Percentiles rank a stretch among this genome's conserved stretches.
These are phyloP conservation scores for Mycena sanguinolenta DNA, from an alignment of 768 basidiomycete genomes.

Conservation along the genomic window DNA sequence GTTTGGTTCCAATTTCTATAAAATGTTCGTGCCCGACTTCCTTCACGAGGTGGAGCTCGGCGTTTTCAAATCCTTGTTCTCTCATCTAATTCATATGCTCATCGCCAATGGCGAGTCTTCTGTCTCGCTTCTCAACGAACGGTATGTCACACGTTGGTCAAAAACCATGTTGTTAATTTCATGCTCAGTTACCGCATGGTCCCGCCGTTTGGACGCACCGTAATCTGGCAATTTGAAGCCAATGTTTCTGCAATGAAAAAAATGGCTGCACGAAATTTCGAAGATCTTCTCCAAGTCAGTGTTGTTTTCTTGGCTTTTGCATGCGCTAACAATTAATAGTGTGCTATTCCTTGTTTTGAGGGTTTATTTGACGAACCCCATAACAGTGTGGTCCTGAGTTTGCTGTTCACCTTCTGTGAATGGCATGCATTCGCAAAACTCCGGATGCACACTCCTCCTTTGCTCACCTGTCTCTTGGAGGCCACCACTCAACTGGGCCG, in stretches of 20 bases:
- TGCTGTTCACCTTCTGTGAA: not conserved
- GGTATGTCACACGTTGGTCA: not conserved
- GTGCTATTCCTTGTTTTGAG: conserved; percentile 49
- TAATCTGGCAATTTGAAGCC: conserved; percentile 45
- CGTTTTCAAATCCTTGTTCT: not conserved
- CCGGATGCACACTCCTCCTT: not conserved
- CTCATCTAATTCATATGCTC: not conserved
- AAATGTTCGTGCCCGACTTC: not conserved
- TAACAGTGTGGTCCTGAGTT: conserved; percentile 1
- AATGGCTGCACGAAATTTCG: conserved; percentile 49
- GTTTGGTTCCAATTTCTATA: not conserved
- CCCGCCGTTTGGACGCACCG: conserved; percentile 38
- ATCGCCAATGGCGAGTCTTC: not conserved
- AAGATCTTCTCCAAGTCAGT: conserved; percentile 46
- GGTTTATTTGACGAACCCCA: not conserved
- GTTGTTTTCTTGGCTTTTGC: no score
- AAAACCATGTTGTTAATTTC: not conserved
- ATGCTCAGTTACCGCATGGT: conserved; percentile 36
- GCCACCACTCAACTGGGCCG: not conserved
- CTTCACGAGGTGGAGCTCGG: not conserved
- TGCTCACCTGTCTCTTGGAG: conserved; percentile 30
- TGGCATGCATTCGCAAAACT: conserved; percentile 22
- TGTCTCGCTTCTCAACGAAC: not conserved
- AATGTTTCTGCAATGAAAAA: conserved; percentile 48
- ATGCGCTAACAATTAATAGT: no score